These are phyloP conservation scores for Nemania bipapillata DNA, from an alignment of 2,329 filamentous ascomycete genomes.

Conservation along the genomic window DNA sequence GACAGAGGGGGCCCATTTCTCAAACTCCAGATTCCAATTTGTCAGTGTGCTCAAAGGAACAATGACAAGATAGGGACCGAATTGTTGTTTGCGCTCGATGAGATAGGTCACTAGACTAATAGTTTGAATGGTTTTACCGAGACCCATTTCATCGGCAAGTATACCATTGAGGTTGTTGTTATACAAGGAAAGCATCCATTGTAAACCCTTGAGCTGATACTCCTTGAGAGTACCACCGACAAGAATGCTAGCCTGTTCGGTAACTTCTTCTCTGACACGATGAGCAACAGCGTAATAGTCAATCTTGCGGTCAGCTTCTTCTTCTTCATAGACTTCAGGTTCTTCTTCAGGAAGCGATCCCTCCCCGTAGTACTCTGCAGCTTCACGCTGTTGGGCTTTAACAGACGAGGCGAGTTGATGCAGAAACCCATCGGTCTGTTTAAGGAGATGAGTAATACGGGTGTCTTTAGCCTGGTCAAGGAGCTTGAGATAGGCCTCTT, in stretches of 20 bases:
- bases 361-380: constrained; percentile 80
- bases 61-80: constrained; percentile 93
- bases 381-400: constrained; percentile 88
- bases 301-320: constrained; percentile 79
- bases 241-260: constrained; percentile 81
- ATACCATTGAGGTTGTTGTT: constrained; percentile 99
- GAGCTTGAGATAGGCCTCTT: constrained; percentile 97
- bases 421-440: constrained; percentile 97
- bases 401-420: constrained; percentile 94
- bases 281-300: constrained; percentile 99
- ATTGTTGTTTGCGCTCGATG: constrained; percentile 93
- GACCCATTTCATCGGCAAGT: constrained; percentile 98
- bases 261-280: constrained; percentile 92
- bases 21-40: constrained; percentile 98
- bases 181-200: constrained; percentile 99
- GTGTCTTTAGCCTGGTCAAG: constrained; percentile 99
- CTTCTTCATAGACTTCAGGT: constrained; percentile 74
- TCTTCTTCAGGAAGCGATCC: constrained; percentile 70
- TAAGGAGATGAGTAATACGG: constrained; percentile 95
- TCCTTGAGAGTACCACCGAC: constrained; percentile 95
- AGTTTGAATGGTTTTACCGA: constrained; percentile 98
- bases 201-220: constrained; percentile 96
- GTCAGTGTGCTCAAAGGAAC: constrained; percentile 96
- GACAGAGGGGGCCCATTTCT: constrained; percentile 96
- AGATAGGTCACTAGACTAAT: constrained; percentile 97